These are phyloP conservation scores for Panaeolus papilionaceus DNA, from an alignment of 768 basidiomycete genomes.

Conservation along the genomic window DNA sequence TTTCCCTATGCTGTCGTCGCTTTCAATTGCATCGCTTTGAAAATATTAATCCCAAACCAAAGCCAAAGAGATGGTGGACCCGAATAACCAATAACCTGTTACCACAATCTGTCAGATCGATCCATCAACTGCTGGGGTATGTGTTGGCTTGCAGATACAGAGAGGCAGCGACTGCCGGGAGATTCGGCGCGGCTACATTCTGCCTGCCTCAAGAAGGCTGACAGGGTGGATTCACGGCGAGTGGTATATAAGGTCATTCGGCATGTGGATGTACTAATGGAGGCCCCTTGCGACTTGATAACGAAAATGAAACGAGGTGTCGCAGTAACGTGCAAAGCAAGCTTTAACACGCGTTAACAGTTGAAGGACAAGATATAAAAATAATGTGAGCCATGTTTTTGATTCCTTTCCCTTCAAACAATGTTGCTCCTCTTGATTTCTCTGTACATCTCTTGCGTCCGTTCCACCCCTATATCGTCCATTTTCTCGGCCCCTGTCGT, in stretches of 20 bases:
- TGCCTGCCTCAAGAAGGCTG: neutral
- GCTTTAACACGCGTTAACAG: neutral
- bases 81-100: neutral
- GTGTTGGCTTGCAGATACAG: neutral
- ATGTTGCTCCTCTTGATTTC: neutral
- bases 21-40: slow-evolving; percentile 2
- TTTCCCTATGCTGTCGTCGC: neutral
- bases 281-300: neutral
- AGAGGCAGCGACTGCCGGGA: neutral
- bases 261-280: neutral
- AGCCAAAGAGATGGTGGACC: neutral
- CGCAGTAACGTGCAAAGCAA: neutral
- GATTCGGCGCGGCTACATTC: neutral
- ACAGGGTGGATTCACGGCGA: neutral
- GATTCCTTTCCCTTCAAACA: neutral
- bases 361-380: neutral
- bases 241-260: neutral
- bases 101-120: neutral
- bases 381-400: neutral
- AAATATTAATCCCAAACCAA: neutral
- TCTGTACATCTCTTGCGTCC: neutral
- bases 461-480: neutral
- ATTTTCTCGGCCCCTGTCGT: neutral
- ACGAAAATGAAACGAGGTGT: slow-evolving; percentile 5
- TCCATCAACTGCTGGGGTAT: neutral